These are phyloP conservation scores for Starmerella potacharoeniae DNA, from an alignment of 805 yeast genomes.

Conservation along the genomic window DNA sequence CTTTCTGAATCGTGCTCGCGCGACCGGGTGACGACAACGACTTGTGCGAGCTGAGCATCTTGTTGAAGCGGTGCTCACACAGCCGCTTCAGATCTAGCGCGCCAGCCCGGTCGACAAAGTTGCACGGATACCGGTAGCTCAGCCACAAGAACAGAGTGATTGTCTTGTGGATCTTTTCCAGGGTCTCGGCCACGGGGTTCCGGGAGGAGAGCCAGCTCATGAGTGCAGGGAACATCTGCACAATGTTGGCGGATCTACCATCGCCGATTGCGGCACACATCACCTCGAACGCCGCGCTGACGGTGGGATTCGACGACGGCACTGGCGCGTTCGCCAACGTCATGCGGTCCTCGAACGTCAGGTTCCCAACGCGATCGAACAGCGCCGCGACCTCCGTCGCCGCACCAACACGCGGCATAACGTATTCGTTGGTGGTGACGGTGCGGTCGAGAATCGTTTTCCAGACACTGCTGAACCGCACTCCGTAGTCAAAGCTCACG, in stretches of 20 bases:
- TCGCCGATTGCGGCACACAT: conserved; percentile 46
- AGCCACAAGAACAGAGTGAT: conserved; percentile 73
- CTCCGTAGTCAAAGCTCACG: conserved; percentile 27
- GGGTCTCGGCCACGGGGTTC: conserved; percentile 18
- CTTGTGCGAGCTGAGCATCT: conserved; percentile 26
- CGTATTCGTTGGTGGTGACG: conserved; percentile 5
- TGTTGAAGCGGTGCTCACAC: conserved; percentile 51
- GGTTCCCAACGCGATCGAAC: conserved; percentile 34
- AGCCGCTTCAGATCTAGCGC: conserved; percentile 59
- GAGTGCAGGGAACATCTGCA: conserved; percentile 35
- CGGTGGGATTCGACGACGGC: conserved; percentile 26
- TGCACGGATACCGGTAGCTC: conserved; percentile 72
- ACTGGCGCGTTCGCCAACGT: conserved; percentile 54
- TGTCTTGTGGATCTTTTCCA: conserved; percentile 59
- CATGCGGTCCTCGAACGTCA: conserved; percentile 48
- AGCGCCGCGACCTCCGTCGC: conserved; percentile 32
- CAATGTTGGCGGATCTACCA: conserved; percentile 43
- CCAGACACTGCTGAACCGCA: conserved; percentile 10
- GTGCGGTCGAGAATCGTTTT: not conserved
- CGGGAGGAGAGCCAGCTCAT: conserved; percentile 2
- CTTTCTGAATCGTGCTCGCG: not conserved
- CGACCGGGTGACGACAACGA: conserved; percentile 5
- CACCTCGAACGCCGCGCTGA: conserved; percentile 35
- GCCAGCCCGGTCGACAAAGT: conserved; percentile 63
- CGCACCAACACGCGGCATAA: conserved; percentile 3